phyloP scores from a whole-genome alignment of 768 basidiomycete genomes.

The Lentinula detonsa region DNA sequence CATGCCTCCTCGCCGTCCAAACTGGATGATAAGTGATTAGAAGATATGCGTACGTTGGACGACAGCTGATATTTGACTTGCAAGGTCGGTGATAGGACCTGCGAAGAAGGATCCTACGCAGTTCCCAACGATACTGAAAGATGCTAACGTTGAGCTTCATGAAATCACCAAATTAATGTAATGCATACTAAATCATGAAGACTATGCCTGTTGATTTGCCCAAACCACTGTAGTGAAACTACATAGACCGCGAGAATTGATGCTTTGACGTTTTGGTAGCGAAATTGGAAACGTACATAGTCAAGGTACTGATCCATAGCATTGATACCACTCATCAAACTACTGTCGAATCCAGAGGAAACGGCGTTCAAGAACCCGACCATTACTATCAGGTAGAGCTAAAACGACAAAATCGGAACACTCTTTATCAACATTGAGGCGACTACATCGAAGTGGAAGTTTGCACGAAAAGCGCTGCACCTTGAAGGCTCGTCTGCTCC shows the following conservation, averaged over 20 bases:
- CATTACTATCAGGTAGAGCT: slow-evolving; percentile 7
- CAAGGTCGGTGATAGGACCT: slow-evolving; percentile 16
- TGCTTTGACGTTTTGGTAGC: neutral
- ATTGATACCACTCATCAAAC: slow-evolving; percentile 10
- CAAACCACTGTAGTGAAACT: slow-evolving; percentile 1
- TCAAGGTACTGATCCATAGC: slow-evolving; percentile 8
- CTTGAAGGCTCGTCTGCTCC: slow-evolving; percentile 3
- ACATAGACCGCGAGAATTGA: neutral
- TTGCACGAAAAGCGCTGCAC: neutral
- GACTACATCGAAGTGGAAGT: no score
- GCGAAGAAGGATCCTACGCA: slow-evolving; percentile 19
- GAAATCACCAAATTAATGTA: neutral
- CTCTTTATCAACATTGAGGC: neutral
- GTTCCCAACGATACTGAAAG: slow-evolving; percentile 16
- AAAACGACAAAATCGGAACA: neutral
- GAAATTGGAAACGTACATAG: neutral
- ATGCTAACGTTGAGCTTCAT: neutral
- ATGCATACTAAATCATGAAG: slow-evolving; percentile 5
- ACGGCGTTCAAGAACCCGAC: slow-evolving; percentile 8
- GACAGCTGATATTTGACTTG: neutral
- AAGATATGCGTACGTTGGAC: neutral
- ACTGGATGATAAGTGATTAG: slow-evolving; percentile 3
- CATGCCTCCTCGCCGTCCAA: slow-evolving; percentile 17
- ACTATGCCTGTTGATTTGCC: slow-evolving; percentile 4
- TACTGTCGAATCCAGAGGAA: slow-evolving; percentile 8